Conservation (phyloP, 2,329 filamentous ascomycete species). For the Shiraia bambusicola region DNA sequence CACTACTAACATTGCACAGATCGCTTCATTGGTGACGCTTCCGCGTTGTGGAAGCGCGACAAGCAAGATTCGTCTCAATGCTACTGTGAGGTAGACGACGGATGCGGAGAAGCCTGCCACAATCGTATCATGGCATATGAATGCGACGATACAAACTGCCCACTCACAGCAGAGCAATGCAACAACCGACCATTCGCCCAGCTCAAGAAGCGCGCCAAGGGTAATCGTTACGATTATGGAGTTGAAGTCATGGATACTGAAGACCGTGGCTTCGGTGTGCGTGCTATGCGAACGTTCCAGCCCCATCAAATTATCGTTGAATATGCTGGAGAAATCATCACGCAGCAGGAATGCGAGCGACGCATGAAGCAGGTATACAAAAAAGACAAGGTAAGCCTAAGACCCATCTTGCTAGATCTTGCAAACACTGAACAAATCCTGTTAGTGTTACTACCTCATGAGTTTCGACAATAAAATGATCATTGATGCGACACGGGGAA, state of each 20-base stretch:
- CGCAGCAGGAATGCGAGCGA: constrained; percentile 86
- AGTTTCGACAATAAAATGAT: constrained; percentile 98
- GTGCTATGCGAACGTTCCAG: constrained; percentile 83
- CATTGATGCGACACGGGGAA: constrained; percentile 93
- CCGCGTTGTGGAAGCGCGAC: constrained; percentile 77
- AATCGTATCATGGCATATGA: constrained; percentile 98
- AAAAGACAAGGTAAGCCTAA: constrained; percentile 73
- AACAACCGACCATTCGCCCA: constrained; percentile 86
- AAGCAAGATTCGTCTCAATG: constrained; percentile 73
- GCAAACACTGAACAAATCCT: constrained; percentile 45
- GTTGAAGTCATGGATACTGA: constrained; percentile 92
- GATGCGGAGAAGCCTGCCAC: constrained; percentile 86
- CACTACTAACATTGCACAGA: constrained; percentile 54
- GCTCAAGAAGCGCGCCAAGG: constrained; percentile 66
- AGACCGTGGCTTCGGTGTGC: constrained; percentile 87
- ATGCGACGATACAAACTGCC: constrained; percentile 89
- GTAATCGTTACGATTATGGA: constrained; percentile 85
- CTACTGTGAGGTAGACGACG: constrained; percentile 58
- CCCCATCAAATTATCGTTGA: constrained; percentile 97
- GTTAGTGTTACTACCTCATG: constrained; percentile 91
- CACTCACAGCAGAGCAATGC: constrained; percentile 70
- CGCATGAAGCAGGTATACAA: constrained; percentile 94
- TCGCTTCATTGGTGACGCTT: constrained; percentile 84
- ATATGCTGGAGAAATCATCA: constrained; percentile 97
- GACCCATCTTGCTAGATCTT: neutral